phyloP scores from a whole-genome alignment of 352 stramenopile species.

The Globisporangium apiculatum region DNA sequence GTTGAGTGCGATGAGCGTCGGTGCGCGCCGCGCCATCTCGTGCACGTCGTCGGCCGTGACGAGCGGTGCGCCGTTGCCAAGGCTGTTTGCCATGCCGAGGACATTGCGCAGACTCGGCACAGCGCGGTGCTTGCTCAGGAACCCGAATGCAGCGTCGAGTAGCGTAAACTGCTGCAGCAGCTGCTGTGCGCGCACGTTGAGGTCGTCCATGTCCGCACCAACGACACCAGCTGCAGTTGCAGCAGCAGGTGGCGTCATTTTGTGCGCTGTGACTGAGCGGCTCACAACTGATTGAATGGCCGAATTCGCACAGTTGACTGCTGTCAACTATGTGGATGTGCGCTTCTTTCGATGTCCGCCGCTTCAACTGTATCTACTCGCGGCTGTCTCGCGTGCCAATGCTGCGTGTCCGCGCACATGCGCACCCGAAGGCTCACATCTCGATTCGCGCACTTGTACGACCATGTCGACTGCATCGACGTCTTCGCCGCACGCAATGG shows the following conservation, averaged over 20 bases:
- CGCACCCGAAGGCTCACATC: neutral
- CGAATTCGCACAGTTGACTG: no score
- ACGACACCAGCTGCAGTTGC: no score
- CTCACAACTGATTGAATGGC: no score
- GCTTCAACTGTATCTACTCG: no score
- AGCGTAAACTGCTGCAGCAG: conserved; percentile 48
- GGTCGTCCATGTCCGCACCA: no score
- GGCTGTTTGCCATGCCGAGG: conserved; percentile 53
- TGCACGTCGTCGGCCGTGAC: conserved; percentile 34
- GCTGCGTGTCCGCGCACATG: no score
- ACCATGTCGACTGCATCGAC: conserved; percentile 1
- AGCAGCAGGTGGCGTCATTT: no score
- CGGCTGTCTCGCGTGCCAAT: no score
- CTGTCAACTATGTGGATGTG: no score
- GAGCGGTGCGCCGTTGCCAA: conserved; percentile 19
- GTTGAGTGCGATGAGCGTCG: conserved; percentile 36
- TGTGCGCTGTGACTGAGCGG: no score
- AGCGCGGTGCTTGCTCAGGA: conserved; percentile 43
- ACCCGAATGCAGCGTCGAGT: conserved; percentile 60
- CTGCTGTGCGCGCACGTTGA: neutral
- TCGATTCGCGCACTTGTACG: no score
- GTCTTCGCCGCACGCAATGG: neutral
- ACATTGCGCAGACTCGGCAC: conserved; percentile 42
- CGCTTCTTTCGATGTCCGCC: no score
- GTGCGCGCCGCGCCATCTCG: conserved; percentile 35